Evolutionary conservation across 306 rosid species (phyloP).

Genomic region (Malus sylvestris): DNA sequence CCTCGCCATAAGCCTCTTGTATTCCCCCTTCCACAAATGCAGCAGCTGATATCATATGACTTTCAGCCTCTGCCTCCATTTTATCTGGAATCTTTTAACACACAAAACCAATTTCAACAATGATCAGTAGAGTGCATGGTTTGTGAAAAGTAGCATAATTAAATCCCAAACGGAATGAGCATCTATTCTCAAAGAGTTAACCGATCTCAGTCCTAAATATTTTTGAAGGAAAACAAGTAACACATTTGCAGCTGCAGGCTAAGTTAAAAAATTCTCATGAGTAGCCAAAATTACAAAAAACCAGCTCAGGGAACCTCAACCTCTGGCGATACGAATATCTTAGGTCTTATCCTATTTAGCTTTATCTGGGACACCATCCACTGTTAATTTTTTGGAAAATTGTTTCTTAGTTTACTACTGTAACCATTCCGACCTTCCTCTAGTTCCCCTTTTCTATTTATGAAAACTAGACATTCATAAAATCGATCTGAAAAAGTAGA

Average conservation of each 20-base stretch:
- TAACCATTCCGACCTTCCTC: background rate
- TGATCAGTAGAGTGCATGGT: background rate
- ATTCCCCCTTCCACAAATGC: slow-evolving; percentile 98
- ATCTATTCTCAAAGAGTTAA: background rate
- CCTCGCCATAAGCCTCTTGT: slow-evolving; percentile 75
- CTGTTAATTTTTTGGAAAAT: background rate
- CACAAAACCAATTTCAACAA: slow-evolving; percentile 20
- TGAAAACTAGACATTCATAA: background rate
- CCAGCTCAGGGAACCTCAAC: background rate
- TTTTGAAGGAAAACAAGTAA: background rate
- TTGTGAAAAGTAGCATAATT: background rate
- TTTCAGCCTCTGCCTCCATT: slow-evolving; percentile 41
- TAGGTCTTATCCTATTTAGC: background rate
- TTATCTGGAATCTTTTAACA: slow-evolving; percentile 40
- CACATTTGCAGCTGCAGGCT: background rate
- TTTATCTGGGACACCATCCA: background rate
- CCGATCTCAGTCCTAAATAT: background rate
- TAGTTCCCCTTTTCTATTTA: background rate
- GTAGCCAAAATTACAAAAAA: background rate
- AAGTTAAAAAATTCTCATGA: background rate
- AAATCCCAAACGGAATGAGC: slow-evolving; percentile 4
- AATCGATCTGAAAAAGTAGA: background rate
- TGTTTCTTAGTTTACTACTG: background rate
- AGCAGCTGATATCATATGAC: slow-evolving; percentile 62
- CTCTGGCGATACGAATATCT: background rate